A percentile compares a stretch with the other conserved stretches of the same genome.
Conservation (phyloP, 108 stramenopile species). For the Cyclostephanos tholiformis region DNA sequence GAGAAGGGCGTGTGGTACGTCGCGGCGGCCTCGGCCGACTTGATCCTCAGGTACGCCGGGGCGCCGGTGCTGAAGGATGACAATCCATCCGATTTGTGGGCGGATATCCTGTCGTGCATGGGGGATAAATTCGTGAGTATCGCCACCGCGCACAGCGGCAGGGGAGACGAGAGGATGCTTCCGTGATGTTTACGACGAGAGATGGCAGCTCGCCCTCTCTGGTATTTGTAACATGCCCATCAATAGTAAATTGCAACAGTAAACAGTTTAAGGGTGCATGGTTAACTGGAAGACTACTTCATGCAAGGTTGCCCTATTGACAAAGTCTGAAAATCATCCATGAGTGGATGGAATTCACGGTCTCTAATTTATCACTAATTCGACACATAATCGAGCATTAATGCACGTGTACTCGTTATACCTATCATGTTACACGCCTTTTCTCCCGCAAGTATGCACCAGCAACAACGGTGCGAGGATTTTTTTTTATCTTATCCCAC, state of each 20-base stretch:
- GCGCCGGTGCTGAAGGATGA: slow-evolving; percentile 73
- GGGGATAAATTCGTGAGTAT: slow-evolving; percentile 75
- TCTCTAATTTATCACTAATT: not conserved
- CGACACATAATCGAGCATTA: not conserved
- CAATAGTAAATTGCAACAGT: not conserved
- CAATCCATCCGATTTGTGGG: slow-evolving; percentile 76
- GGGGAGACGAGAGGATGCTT: slow-evolving; percentile 75
- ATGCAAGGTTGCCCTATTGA: not conserved
- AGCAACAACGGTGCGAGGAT: too few species aligned
- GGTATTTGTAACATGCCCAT: not conserved
- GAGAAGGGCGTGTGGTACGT: slow-evolving; percentile 87
- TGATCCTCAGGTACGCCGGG: slow-evolving; percentile 84
- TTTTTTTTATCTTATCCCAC: too few species aligned
- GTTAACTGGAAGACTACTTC: too few species aligned
- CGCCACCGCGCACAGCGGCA: slow-evolving; percentile 61
- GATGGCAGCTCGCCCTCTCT: not conserved
- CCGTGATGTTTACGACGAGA: slow-evolving; percentile 30
- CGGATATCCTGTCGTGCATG: slow-evolving; percentile 82
- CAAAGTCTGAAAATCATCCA: too few species aligned
- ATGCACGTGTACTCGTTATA: too few species aligned
- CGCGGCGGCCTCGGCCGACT: slow-evolving; percentile 71
- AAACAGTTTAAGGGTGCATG: not conserved
- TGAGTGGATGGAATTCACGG: not conserved
- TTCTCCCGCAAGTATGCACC: too few species aligned
- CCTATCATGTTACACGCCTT: not conserved